A percentile compares a stretch with the other conserved stretches of the same genome.
phyloP scores from a whole-genome alignment of 768 basidiomycete genomes.

The Phanerochaete sordida region DNA sequence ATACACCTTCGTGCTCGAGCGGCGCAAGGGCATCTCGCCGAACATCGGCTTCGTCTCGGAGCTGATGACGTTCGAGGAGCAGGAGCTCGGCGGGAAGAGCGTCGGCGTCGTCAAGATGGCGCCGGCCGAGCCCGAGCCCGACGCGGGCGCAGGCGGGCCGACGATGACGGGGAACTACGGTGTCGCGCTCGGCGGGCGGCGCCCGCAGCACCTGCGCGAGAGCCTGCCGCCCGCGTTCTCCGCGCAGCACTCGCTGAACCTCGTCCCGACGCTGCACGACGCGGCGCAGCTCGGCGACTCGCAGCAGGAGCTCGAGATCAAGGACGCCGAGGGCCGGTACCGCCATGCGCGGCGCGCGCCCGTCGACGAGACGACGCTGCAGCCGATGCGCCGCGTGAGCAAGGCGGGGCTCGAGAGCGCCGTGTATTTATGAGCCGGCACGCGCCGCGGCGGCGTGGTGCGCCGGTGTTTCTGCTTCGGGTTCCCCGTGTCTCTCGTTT shows the following conservation, averaged over 20 bases:
- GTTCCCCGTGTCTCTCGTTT: background rate
- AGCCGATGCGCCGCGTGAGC: conserved; percentile 86
- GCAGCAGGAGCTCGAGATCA: conserved; percentile 85
- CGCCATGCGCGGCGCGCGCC: conserved; percentile 84
- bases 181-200: conserved; percentile 44
- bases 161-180: conserved; percentile 31
- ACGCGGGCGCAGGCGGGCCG: conserved; percentile 26
- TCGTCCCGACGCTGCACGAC: conserved; percentile 25
- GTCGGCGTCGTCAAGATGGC: conserved; percentile 56
- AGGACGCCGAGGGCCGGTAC: conserved; percentile 81
- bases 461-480: too few relatives aligned
- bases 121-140: conserved; percentile 21
- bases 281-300: conserved; percentile 53
- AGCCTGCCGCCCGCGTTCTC: conserved; percentile 61
- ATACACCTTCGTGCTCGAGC: conserved; percentile 88
- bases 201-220: conserved; percentile 68
- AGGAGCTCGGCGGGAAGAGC: conserved; percentile 77
- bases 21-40: conserved; percentile 91
- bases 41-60: conserved; percentile 98
- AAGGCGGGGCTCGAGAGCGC: conserved; percentile 87
- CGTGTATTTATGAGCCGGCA: conserved; percentile 7
- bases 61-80: conserved; percentile 94
- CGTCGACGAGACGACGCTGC: conserved; percentile 83
- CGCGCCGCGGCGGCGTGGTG: background rate
- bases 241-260: conserved; percentile 25